Percentiles rank a stretch among this genome's conserved stretches.
Conservation (phyloP, 2,329 filamentous ascomycete genomes). For the Epichloe coenophiala region DNA sequence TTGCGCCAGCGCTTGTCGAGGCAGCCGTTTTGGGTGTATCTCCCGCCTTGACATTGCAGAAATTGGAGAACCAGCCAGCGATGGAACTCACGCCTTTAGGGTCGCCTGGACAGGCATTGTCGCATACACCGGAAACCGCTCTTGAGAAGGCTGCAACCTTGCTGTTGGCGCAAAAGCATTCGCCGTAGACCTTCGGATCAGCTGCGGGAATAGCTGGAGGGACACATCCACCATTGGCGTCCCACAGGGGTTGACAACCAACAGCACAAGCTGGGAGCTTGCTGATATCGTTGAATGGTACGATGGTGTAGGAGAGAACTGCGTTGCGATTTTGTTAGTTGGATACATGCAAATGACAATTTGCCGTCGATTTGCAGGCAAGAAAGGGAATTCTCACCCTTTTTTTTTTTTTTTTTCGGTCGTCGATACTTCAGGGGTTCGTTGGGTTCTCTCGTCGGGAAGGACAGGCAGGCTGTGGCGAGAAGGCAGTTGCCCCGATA, state of each 20-base stretch:
- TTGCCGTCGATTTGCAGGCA: background rate
- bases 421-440: background rate
- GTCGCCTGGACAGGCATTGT: slow-evolving; percentile 37
- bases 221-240: slow-evolving; percentile 60
- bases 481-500: background rate
- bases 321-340: background rate
- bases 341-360: background rate
- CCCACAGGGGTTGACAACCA: slow-evolving; percentile 45
- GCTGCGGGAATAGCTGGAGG: slow-evolving; percentile 39
- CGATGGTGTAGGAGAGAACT: slow-evolving; percentile 32
- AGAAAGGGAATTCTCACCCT: background rate
- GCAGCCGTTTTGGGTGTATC: slow-evolving; percentile 8
- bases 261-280: slow-evolving; percentile 49
- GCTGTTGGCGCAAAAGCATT: slow-evolving; percentile 61
- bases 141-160: slow-evolving; percentile 44
- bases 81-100: slow-evolving; percentile 39
- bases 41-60: slow-evolving; percentile 38
- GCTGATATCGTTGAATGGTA: slow-evolving; percentile 33
- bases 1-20: slow-evolving; percentile 1
- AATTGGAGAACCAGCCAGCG: slow-evolving; percentile 55
- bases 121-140: slow-evolving; percentile 45
- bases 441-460: background rate
- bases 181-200: slow-evolving; percentile 40
- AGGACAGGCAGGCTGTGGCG: background rate
- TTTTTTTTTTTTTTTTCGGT: background rate